These are phyloP conservation scores for Umbelopsis isabellina DNA, from an alignment of 192 early-diverging fungal species.

Conservation along the genomic window DNA sequence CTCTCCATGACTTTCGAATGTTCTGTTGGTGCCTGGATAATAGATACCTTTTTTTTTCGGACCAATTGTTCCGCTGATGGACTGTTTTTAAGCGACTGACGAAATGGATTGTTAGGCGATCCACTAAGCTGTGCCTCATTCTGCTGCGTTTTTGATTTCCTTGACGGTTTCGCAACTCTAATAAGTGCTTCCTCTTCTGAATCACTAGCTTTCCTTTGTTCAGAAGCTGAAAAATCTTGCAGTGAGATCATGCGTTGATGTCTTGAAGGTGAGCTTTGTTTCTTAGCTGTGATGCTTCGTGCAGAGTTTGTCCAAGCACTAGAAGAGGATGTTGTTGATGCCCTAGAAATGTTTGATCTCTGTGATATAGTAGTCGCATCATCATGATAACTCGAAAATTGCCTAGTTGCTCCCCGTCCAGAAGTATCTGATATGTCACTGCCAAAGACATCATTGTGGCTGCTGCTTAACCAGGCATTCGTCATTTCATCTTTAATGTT, in stretches of 20 bases:
- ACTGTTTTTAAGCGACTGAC: not conserved
- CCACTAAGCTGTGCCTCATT: not conserved
- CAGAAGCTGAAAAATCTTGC: not conserved
- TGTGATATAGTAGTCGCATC: slow-evolving; percentile 2
- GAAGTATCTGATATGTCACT: not conserved
- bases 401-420: not conserved
- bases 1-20: not conserved
- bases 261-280: not conserved
- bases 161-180: not conserved
- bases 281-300: not conserved
- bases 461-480: slow-evolving; percentile 1
- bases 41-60: not conserved
- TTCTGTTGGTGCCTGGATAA: not conserved
- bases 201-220: not conserved
- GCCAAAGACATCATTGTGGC: not conserved
- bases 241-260: too few species aligned
- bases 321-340: not conserved
- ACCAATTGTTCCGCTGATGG: slow-evolving; percentile 6
- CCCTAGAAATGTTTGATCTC: slow-evolving; percentile 3
- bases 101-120: not conserved
- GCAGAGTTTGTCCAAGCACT: not conserved
- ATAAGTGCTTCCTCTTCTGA: slow-evolving; percentile 3
- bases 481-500: not conserved
- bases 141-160: not conserved
- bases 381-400: not conserved